These are phyloP conservation scores for Bretschneidera sinensis DNA, from an alignment of 345 rosid genomes.

Conservation along the genomic window DNA sequence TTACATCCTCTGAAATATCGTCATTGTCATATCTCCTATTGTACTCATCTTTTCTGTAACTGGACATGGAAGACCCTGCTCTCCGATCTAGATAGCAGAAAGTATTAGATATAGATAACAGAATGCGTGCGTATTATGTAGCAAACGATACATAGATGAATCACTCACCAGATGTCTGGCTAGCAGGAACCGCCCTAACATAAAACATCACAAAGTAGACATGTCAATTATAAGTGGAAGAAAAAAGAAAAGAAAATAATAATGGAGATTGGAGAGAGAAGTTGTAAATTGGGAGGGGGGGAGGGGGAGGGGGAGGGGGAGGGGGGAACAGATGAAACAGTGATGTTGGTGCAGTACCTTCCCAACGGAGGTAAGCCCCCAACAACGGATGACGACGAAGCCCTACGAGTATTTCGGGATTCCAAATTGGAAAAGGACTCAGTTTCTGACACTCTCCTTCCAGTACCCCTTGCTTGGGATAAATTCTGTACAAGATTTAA, in stretches of 20 bases:
- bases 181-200: conserved; percentile 47
- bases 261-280: conserved; percentile 3
- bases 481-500: conserved; percentile 42
- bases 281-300: not conserved
- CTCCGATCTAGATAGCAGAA: conserved; percentile 55
- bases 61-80: conserved; percentile 67
- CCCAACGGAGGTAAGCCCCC: conserved; percentile 87
- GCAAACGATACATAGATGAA: conserved; percentile 7
- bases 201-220: conserved; percentile 9
- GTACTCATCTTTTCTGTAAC: conserved; percentile 77
- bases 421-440: conserved; percentile 56
- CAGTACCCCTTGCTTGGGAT: conserved; percentile 52
- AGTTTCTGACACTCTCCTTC: conserved; percentile 62
- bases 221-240: conserved; percentile 6
- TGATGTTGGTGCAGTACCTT: conserved; percentile 45
- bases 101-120: conserved; percentile 17
- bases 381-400: conserved; percentile 71
- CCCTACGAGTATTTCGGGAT: conserved; percentile 56
- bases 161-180: conserved; percentile 69
- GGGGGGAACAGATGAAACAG: not conserved
- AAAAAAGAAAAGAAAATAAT: conserved; percentile 10
- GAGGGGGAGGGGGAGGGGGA: not conserved
- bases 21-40: conserved; percentile 74
- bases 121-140: not conserved
- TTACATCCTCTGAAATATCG: conserved; percentile 62